A percentile compares a stretch with the other conserved stretches of the same genome.
phyloP scores from a whole-genome alignment of 2,329 filamentous ascomycete species.

The Xylaria sp. region DNA sequence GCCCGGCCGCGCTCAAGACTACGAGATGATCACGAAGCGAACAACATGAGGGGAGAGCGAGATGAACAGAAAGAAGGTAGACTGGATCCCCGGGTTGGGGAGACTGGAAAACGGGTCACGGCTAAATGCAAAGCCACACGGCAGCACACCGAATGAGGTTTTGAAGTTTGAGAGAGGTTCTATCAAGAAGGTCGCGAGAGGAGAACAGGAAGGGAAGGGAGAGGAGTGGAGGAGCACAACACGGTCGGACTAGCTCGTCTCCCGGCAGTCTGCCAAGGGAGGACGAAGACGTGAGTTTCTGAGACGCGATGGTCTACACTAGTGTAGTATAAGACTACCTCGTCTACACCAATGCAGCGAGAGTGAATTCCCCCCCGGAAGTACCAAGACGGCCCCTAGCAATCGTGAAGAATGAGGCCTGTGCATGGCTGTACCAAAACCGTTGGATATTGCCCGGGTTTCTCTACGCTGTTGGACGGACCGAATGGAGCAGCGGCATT shows the following conservation, averaged over 20 bases:
- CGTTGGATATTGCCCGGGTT: constrained; percentile 10
- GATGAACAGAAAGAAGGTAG: constrained; percentile 33
- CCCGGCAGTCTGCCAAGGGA: constrained; percentile 30
- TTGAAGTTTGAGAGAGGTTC: constrained; percentile 32
- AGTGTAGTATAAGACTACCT: not conserved
- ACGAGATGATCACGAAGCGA: constrained; percentile 55
- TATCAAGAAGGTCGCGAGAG: constrained; percentile 40
- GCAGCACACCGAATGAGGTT: constrained; percentile 33
- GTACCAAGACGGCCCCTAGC: not conserved
- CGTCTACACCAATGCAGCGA: not conserved
- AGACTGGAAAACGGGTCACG: constrained; percentile 34
- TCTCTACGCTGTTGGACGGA: constrained; percentile 15
- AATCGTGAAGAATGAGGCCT: constrained; percentile 4
- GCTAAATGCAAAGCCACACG: constrained; percentile 39
- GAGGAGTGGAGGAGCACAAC: constrained; percentile 23
- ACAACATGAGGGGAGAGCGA: constrained; percentile 38
- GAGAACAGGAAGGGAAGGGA: constrained; percentile 40
- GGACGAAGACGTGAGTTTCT: constrained; percentile 19
- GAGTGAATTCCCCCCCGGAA: not conserved
- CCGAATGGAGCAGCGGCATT: constrained; percentile 21
- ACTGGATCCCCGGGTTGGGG: constrained; percentile 31
- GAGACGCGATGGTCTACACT: constrained; percentile 31
- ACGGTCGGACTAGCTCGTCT: constrained; percentile 26
- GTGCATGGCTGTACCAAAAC: constrained; percentile 19
- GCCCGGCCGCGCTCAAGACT: constrained; percentile 53